phyloP scores from a whole-genome alignment of 169 alveolate species.

The Plasmodium coatneyi region DNA sequence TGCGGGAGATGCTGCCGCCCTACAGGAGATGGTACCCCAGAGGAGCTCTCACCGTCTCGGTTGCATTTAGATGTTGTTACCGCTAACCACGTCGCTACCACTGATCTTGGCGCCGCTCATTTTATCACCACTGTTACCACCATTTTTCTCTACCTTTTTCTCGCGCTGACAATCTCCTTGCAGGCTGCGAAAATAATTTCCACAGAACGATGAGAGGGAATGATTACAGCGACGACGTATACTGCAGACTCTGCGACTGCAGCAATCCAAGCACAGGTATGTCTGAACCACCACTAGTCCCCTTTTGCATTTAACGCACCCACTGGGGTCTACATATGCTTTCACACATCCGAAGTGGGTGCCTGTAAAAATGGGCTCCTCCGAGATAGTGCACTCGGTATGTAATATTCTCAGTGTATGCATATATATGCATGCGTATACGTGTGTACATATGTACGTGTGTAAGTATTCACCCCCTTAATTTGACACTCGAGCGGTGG shows the following conservation, averaged over 20 bases:
- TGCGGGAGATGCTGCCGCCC: slow-evolving; percentile 59
- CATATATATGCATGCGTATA: neutral
- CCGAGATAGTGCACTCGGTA: neutral
- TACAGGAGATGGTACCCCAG: slow-evolving; percentile 33
- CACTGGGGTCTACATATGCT: neutral
- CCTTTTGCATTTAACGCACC: neutral
- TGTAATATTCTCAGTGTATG: neutral
- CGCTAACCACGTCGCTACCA: neutral
- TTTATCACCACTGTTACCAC: neutral
- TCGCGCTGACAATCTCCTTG: neutral
- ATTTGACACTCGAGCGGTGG: neutral
- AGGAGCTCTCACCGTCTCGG: neutral
- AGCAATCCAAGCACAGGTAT: slow-evolving; percentile 35
- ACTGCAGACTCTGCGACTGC: slow-evolving; percentile 59
- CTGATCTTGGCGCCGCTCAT: neutral
- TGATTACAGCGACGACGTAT: slow-evolving; percentile 26
- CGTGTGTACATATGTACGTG: too few species aligned
- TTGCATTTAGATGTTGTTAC: neutral
- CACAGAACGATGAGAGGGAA: slow-evolving; percentile 39
- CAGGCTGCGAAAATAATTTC: slow-evolving; percentile 64
- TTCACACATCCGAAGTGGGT: neutral
- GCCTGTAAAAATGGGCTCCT: neutral
- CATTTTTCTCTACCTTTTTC: neutral
- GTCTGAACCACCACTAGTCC: neutral
- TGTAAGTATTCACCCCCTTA: neutral